Base-by-base conservation (phyloP, 2,329 filamentous ascomycete genomes). In the Cephalotrichum gorgonifer region DNA sequence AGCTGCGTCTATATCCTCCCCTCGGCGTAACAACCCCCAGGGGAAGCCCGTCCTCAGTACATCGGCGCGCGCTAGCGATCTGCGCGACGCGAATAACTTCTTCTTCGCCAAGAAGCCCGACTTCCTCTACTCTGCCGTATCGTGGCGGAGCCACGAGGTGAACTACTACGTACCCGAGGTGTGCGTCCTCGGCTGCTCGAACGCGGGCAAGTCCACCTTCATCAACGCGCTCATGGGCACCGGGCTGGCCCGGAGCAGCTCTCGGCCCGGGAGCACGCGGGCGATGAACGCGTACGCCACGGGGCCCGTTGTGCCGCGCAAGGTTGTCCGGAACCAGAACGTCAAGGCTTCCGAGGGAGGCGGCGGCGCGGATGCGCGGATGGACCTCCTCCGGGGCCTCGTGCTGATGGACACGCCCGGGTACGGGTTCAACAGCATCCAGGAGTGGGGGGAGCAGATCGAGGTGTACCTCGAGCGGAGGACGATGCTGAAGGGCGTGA, bases 121-220 rank as follows among this genome's bases (percentile, higher is more conserved):
- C 3, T 72, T 76, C 53, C 66, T 79, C 54, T 78, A 76, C 65
- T 72, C 72, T 15, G 73, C 72, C 17, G 67, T 67, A 33, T 56
- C 60, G 42, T 71, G 78, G 53, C 67, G 71, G 48, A 59, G 75
- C 57, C 67, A 80, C 51, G 68, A 67, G 27, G 59, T 68, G 56
- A 80, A 80, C 60, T 69, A 69, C 23, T 66, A 68, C 53, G 64
- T 72, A 4, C 78, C 78, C 42, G 78, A 81, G 54, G 77, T 95
- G 46, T 85, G 87, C 60, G 76, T 95, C 43, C 79, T 94, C 33
- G 88, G 88, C 41, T 88, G 90, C 58, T 89, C 88, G 55, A 95
- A 95, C 61, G 88, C 89, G 39, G 88, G 88, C 60, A 95, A 95
- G 64, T 93, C 87, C 2, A 88, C 87, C 15, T 85, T 94, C 56